Conservation (phyloP, 139 green algal species). For the Picochlorum sp. region DNA sequence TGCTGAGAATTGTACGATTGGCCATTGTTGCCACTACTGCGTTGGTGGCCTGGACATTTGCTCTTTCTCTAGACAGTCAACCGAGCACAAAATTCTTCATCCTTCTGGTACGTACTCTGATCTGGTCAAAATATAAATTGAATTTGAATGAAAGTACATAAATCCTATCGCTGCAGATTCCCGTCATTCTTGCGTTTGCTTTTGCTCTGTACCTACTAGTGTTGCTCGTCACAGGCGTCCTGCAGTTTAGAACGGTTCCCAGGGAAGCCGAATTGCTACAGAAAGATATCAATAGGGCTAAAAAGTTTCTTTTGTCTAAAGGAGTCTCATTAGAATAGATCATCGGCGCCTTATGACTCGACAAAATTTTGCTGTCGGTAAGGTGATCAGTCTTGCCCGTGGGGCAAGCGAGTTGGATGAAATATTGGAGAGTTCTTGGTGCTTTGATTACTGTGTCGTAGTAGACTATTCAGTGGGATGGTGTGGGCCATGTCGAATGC, state of each 20-base stretch:
- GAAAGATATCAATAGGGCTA: constrained; percentile 15
- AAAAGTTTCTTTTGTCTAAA: background rate
- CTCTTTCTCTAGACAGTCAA: background rate
- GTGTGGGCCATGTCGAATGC: constrained; percentile 28
- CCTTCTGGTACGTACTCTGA: background rate
- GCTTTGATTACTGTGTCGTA: constrained; percentile 11
- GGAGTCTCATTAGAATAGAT: background rate
- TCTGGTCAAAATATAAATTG: background rate
- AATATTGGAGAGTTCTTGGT: constrained; percentile 1
- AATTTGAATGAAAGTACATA: background rate
- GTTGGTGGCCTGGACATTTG: background rate
- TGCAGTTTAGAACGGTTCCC: constrained; percentile 37
- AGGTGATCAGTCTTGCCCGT: constrained; percentile 2
- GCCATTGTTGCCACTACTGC: background rate
- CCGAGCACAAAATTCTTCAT: background rate
- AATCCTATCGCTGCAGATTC: constrained; percentile 19
- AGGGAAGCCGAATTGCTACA: constrained; percentile 27
- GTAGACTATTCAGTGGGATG: constrained; percentile 29
- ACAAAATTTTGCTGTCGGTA: constrained; percentile 18
- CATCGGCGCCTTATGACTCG: background rate
- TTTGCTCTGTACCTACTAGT: constrained; percentile 22
- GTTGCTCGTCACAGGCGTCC: constrained; percentile 28
- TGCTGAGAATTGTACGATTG: background rate
- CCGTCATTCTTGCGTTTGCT: constrained; percentile 4
- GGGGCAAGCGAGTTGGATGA: constrained; percentile 5